Evolutionary conservation across 495 filamentous ascomycete species (phyloP), one percentile per base, ranked within the genome.

Genomic region (Neurospora sp.): DNA sequence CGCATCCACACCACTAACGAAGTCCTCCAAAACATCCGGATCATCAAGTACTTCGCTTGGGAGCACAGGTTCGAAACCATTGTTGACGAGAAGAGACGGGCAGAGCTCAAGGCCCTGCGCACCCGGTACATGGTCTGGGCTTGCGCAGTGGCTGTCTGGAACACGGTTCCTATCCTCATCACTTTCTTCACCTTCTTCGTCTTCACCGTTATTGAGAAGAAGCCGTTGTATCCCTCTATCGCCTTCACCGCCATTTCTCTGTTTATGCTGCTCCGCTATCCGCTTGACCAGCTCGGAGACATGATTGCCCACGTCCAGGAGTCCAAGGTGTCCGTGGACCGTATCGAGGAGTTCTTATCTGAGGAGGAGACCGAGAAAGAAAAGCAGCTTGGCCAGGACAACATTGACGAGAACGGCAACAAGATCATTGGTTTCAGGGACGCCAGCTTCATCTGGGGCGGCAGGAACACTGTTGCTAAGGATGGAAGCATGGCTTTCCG

Each of bases 1-100:
- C 91, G 96, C 41, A 99, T 99, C 75, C 92, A 98, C 81, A 91
- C 93, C 4, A 98, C 96, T 9, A 98, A 98, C 81, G 96, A 99
- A 81, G 92, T 98, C 9, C 86, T 99, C 31, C 95, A 96, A 78
- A 99, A 98, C 76, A 98, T 99, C 76, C 89, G 96, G 40, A 98
- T 99, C 78, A 98, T 99, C 88, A 99, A 99, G 81, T 99, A 94
- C 82, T 99, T 99, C 80, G 95, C 96, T 3, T 99, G 96, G 96
- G 96, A 99, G 81, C 90, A 92, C 74, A 92, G 96, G 10, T 99
- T 97, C 82, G 87, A 91, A 66, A 88, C 90, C 20, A 90, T 94
- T 71, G 93, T 99, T 18, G 90, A 95, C 74, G 95, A 97, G 80
- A 97, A 96, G 80, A 88, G 96, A 70, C 84, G 85, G 20, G 87